Conservation (phyloP, 768 basidiomycete genomes). For the Cystobasidium ongulense region DNA sequence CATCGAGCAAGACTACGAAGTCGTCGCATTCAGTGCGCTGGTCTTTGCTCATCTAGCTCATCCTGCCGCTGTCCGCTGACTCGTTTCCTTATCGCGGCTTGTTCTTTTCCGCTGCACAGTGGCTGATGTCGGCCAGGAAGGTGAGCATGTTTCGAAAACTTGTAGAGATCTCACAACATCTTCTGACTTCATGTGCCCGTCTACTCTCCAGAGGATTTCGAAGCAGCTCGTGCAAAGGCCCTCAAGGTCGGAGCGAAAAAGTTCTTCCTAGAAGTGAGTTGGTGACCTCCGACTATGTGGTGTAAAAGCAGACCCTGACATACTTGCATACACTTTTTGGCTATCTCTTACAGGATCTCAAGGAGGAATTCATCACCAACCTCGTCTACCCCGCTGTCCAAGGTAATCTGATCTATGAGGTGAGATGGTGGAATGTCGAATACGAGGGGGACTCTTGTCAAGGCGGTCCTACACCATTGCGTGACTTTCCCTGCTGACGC, state of each 20-base stretch:
- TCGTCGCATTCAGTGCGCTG: conserved; percentile 70
- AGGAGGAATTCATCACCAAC: conserved; percentile 87
- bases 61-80: not conserved
- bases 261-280: conserved; percentile 74
- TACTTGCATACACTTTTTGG: not conserved
- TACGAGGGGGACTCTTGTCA: not conserved
- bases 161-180: too few species aligned
- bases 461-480: too few species aligned
- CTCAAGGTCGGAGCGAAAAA: conserved; percentile 86
- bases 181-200: not conserved
- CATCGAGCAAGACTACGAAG: conserved; percentile 95
- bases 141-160: too few species aligned
- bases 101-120: conserved; percentile 43
- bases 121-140: conserved; percentile 65
- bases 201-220: conserved; percentile 63
- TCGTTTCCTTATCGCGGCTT: not conserved
- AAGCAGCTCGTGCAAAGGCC: conserved; percentile 80
- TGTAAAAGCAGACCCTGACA: not conserved
- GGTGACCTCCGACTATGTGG: too few species aligned
- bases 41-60: not conserved
- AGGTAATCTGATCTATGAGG: conserved; percentile 98
- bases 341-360: conserved; percentile 61
- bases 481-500: not conserved
- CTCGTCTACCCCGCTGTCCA: conserved; percentile 97
- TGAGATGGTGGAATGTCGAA: conserved; percentile 42